phyloP scores from a whole-genome alignment of 805 yeast species.

The Grigorovia transvaalensis region DNA sequence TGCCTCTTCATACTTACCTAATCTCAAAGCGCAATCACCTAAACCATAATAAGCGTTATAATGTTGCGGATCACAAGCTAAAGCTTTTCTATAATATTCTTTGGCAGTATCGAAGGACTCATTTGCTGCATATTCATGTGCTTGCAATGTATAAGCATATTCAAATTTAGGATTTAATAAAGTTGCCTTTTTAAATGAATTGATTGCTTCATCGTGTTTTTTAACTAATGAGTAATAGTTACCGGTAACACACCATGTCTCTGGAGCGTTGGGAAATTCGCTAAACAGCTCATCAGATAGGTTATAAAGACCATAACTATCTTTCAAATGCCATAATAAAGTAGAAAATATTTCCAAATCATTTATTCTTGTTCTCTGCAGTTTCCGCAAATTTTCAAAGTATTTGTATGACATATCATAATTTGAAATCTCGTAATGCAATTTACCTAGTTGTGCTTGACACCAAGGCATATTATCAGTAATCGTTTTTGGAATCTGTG shows the following conservation, averaged over 20 bases:
- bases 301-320: slow-evolving; percentile 66
- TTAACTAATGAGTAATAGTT: slow-evolving; percentile 73
- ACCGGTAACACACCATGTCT: slow-evolving; percentile 89
- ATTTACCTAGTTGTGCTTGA: slow-evolving; percentile 62
- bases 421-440: slow-evolving; percentile 80
- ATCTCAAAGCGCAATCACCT: slow-evolving; percentile 83
- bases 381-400: slow-evolving; percentile 49
- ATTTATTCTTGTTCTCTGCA: slow-evolving; percentile 68
- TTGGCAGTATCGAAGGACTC: slow-evolving; percentile 88
- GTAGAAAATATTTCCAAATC: slow-evolving; percentile 93
- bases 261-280: slow-evolving; percentile 53
- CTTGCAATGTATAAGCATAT: slow-evolving; percentile 86
- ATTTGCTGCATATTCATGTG: slow-evolving; percentile 79
- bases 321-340: slow-evolving; percentile 82
- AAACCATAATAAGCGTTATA: slow-evolving; percentile 94
- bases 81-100: slow-evolving; percentile 69
- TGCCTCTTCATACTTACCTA: slow-evolving; percentile 77
- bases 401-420: slow-evolving; percentile 64
- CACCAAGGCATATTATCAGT: slow-evolving; percentile 75
- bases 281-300: slow-evolving; percentile 73
- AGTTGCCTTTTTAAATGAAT: slow-evolving; percentile 73
- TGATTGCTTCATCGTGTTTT: slow-evolving; percentile 84
- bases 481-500: slow-evolving; percentile 44
- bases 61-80: slow-evolving; percentile 67
- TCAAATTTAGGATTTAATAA: slow-evolving; percentile 60